phyloP scores from a whole-genome alignment of 2,329 filamentous ascomycete genomes.

The Venturia carpophila region DNA sequence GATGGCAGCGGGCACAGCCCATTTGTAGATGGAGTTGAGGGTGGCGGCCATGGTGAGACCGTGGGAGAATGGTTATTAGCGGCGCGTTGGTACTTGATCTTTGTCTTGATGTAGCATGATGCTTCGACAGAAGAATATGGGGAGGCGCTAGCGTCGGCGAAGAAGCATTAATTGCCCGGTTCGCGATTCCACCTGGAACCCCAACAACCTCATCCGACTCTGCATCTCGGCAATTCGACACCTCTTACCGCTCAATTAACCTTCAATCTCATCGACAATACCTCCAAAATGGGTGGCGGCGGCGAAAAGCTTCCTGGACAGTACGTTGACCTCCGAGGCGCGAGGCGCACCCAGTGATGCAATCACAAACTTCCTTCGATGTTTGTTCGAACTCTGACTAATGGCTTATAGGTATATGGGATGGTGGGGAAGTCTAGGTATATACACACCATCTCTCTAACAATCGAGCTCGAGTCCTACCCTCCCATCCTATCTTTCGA shows the following conservation, averaged over 20 bases:
- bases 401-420: slow-evolving; percentile 40
- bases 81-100: neutral
- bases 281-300: slow-evolving; percentile 33
- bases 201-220: neutral
- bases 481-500: neutral
- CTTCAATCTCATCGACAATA: neutral
- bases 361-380: slow-evolving; percentile 19
- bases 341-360: neutral
- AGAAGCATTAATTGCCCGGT: neutral
- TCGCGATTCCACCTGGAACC: neutral
- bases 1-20: slow-evolving; percentile 65
- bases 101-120: slow-evolving; percentile 9
- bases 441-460: slow-evolving; percentile 33
- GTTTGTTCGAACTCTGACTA: neutral
- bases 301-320: slow-evolving; percentile 35
- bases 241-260: neutral
- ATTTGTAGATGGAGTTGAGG: slow-evolving; percentile 56
- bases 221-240: neutral
- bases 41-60: slow-evolving; percentile 40
- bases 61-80: slow-evolving; percentile 22
- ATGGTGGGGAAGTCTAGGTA: slow-evolving; percentile 68
- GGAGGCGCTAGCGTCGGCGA: neutral
- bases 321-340: slow-evolving; percentile 21
- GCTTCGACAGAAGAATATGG: neutral
- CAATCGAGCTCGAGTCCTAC: neutral